Conservation (phyloP, 2,329 filamentous ascomycete species). For the Trichoderma atrobrunneum region DNA sequence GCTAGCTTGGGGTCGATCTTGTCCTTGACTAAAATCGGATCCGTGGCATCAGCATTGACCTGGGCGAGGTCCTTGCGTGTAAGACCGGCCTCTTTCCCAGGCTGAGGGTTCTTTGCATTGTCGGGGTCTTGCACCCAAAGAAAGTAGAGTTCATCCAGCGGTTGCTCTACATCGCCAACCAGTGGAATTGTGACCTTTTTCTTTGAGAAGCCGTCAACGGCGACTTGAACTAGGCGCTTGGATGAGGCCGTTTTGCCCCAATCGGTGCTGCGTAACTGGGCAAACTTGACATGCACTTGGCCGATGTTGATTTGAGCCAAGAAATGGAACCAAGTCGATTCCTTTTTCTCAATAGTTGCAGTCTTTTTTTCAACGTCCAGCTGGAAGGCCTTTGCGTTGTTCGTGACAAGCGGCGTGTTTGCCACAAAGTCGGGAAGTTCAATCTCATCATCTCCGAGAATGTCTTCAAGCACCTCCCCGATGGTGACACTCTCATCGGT, state of each 20-base stretch:
- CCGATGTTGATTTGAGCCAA: neutral
- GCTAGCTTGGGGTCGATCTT: neutral
- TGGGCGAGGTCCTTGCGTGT: neutral
- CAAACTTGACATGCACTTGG: neutral
- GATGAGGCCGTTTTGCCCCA: neutral
- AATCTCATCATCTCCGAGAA: neutral
- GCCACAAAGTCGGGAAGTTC: neutral
- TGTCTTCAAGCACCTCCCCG: neutral
- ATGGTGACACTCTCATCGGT: neutral
- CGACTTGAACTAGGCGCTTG: neutral
- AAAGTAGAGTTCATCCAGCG: neutral
- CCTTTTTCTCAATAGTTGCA: neutral
- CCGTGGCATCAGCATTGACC: neutral
- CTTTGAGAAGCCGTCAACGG: fast-evolving
- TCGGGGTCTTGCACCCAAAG: neutral
- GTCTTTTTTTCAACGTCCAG: neutral
- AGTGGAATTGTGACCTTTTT: neutral
- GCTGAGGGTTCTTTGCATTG: neutral
- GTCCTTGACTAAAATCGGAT: neutral
- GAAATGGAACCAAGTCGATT: neutral
- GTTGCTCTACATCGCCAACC: neutral
- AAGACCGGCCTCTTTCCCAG: neutral
- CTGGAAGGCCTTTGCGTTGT: neutral
- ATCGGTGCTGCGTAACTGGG: neutral
- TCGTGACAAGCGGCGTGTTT: neutral